A percentile compares a stretch with the other conserved stretches of the same genome.
phyloP scores from a whole-genome alignment of 768 basidiomycete species.

The Mycena crocata region DNA sequence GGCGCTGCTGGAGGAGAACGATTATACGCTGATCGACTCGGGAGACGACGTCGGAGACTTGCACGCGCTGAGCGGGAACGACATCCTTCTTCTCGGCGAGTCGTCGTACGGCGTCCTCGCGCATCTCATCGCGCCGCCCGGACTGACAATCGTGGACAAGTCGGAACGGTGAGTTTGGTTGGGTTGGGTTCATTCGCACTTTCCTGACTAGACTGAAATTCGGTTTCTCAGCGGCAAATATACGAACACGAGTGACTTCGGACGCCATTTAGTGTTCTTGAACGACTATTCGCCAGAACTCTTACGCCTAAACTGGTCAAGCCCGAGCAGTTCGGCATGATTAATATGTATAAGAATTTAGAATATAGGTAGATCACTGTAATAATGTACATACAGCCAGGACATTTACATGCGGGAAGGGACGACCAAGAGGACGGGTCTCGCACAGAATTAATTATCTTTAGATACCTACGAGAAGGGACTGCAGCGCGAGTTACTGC shows the following conservation, averaged over 20 bases:
- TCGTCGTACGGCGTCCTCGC: neutral
- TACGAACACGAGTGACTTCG: neutral
- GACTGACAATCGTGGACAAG: neutral
- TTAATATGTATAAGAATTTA: too few species aligned
- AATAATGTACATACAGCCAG: too few species aligned
- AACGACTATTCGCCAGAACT: neutral
- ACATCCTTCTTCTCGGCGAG: slow-evolving; percentile 8
- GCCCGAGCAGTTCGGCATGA: too few species aligned
- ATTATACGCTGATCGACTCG: slow-evolving; percentile 8
- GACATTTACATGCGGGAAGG: too few species aligned
- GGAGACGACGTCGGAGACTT: neutral
- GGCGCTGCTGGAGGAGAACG: neutral
- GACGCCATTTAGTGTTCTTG: neutral
- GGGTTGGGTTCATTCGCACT: neutral
- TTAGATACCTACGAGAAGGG: too few species aligned
- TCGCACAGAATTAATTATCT: too few species aligned
- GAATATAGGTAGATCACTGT: too few species aligned
- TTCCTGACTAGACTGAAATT: neutral
- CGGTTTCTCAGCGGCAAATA: neutral
- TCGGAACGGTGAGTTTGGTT: neutral
- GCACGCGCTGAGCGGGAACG: neutral
- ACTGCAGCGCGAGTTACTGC: too few species aligned
- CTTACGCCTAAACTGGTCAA: too few species aligned
- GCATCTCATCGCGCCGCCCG: slow-evolving; percentile 12
- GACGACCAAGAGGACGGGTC: too few species aligned